Conservation (phyloP, 192 early-diverging fungal genomes). For the Coemansia sp. region DNA sequence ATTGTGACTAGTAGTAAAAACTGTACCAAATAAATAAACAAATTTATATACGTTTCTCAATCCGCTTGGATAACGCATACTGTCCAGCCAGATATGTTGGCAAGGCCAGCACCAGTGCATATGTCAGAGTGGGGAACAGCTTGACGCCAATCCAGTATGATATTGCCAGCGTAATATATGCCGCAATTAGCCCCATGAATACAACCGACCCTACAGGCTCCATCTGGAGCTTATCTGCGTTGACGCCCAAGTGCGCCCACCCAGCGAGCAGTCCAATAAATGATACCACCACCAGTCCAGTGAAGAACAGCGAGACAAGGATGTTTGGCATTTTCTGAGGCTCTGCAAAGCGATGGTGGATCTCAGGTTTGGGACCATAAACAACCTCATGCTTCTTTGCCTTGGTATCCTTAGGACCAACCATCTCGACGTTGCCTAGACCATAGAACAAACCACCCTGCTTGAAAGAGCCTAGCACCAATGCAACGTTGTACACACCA, state of each 20-base stretch:
- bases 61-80: conserved; percentile 43
- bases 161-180: conserved; percentile 43
- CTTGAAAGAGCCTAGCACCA: conserved; percentile 42
- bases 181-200: conserved; percentile 43
- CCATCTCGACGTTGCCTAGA: conserved; percentile 34
- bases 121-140: conserved; percentile 47
- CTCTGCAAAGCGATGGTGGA: conserved; percentile 44
- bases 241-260: conserved; percentile 49
- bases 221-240: conserved; percentile 16
- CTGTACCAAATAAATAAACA: conserved; percentile 2
- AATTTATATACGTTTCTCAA: conserved; percentile 5
- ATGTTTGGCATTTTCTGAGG: conserved; percentile 43
- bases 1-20: background rate
- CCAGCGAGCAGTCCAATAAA: conserved; percentile 22
- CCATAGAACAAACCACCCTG: conserved; percentile 32
- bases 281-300: conserved; percentile 19
- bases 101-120: conserved; percentile 45
- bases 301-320: conserved; percentile 37
- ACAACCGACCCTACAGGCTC: conserved; percentile 25
- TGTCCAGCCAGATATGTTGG: conserved; percentile 49
- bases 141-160: conserved; percentile 51
- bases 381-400: background rate
- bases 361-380: conserved; percentile 36
- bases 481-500: conserved; percentile 28
- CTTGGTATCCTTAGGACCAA: conserved; percentile 8